Base-by-base conservation (phyloP, 2,329 filamentous ascomycete species). In the Colletotrichum trifolii region DNA sequence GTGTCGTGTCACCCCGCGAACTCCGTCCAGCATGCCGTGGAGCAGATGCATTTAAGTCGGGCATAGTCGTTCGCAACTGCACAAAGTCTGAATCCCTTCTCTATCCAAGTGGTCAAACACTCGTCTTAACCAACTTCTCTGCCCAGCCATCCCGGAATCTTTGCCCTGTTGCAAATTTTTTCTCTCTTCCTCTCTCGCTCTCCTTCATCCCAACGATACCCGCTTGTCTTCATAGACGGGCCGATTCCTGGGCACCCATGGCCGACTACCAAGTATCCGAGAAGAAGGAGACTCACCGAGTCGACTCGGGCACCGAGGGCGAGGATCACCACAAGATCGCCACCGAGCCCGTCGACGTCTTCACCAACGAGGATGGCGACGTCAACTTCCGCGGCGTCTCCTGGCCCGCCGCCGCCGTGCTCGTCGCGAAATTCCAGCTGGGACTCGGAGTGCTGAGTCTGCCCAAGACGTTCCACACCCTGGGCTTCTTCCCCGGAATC, bases 401-500 rank as follows among this genome's bases (percentile, higher is more conserved):
- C 0, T 54, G 17, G 50, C 50, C 34, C 12, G 38, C 50, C 13
- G 50, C 50, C 15, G 38, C 50, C 25, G 38, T 54, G 2, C 50
- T 54, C 7, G 50, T 54, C 36, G 50, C 50, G 70, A 82, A 82
- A 69, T 79, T 75, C 1, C 78, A 81, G 59, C 76, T 82, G 33
- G 80, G 80, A 15, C 76, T 82, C 2, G 72, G 79, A 15, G 81
- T 84, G 12, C 76, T 84, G 11, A 81, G 81, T 0, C 82, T 85
- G 35, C 82, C 82, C 1, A 68, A 72, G 8, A 76, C 77, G 0
- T 82, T 83, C 63, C 73, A 84, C 54, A 72, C 72, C 1, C 74
- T 85, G 7, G 82, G 82, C 2, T 71, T 85, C 35, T 73, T 84
- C 8, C 83, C 83, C 0, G 82, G 82, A 12, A 75, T 76, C 46